These are phyloP conservation scores for Ascomycota sp. DNA, from an alignment of 2,329 filamentous ascomycete genomes.

Conservation along the genomic window DNA sequence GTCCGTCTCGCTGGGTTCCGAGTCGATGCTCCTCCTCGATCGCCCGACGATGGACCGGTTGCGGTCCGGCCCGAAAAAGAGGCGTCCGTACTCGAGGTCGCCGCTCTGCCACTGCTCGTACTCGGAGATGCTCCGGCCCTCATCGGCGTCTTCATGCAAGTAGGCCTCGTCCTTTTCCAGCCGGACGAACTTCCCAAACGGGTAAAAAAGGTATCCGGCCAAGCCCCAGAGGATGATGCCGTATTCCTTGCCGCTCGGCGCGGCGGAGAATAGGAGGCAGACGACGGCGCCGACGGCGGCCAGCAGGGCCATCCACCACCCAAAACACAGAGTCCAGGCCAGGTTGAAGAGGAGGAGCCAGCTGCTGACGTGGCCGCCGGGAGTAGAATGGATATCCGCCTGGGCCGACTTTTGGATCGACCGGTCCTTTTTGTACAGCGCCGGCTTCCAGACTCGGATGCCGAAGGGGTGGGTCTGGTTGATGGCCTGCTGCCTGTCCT, in stretches of 20 bases:
- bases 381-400: slow-evolving; percentile 88
- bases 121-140: slow-evolving; percentile 91
- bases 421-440: slow-evolving; percentile 89
- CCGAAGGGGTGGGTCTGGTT: slow-evolving; percentile 98
- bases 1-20: slow-evolving; percentile 64
- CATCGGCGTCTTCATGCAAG: slow-evolving; percentile 80
- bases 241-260: slow-evolving; percentile 66
- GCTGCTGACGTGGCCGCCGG: slow-evolving; percentile 64
- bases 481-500: slow-evolving; percentile 91
- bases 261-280: slow-evolving; percentile 63
- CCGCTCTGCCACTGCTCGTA: slow-evolving; percentile 99
- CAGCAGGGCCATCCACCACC: slow-evolving; percentile 82
- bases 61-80: slow-evolving; percentile 79
- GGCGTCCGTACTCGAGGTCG: slow-evolving; percentile 80
- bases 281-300: slow-evolving; percentile 53
- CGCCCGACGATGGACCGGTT: slow-evolving; percentile 68
- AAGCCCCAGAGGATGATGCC: slow-evolving; percentile 70
- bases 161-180: slow-evolving; percentile 90
- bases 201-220: slow-evolving; percentile 75
- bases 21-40: slow-evolving; percentile 75
- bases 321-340: slow-evolving; percentile 77
- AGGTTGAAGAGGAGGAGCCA: slow-evolving; percentile 81
- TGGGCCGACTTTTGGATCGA: slow-evolving; percentile 94
- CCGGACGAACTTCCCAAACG: slow-evolving; percentile 89
- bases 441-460: slow-evolving; percentile 97